Base-by-base conservation (phyloP, 176 grass and related monocot species). In the Coix lacrymajobi region DNA sequence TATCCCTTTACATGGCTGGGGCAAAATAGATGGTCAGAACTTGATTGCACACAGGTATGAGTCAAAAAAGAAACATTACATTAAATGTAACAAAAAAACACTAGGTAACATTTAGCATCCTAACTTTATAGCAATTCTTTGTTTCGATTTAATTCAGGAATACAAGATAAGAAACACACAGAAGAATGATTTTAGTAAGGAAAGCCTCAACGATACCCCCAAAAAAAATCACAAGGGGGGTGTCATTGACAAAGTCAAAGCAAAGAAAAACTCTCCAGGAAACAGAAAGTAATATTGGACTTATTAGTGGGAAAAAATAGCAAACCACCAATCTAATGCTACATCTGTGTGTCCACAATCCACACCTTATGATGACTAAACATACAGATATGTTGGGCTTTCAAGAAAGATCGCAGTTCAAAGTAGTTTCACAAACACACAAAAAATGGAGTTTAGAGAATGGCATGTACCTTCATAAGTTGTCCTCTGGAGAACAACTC, bases 1-100 rank as follows among this genome's bases (percentile, higher is more conserved):
- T 93, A 95, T 95, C 45, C 96, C 96, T 69, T 98, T 98, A 30
- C 96, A 98, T 46, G 96, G 96, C 96, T 98, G 87, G 66, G 81
- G 48, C 40, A 71, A 48, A 54, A 83, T 56, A 62, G 29, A 64
- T 46, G 20, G 37, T 88, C 65, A 85, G 38, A 77, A 51, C 66
- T n/a, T 40, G 48, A 71, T 75, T 85, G 28, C 45, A 58, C 44
- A 87, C 20, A 11, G 33, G 71, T 61, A 19, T 25, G 83, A 77
- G 13, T 32, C 34, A 37, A 4, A 67, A 65, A 75, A 69, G 12
- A 29, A 58, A 88, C 15, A 48, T 25, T 39, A 22, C 15, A 74
- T 66, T 22, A 67, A 76, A 51, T 40, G 3, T 28, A 62, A 79
- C 17, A 43, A 52, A 37, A 46, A 81, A 70, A 70, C 37, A n/a